Evolutionary conservation across 2,329 filamentous ascomycete genomes (phyloP).

Genomic region (Diaporthe caulivora): DNA sequence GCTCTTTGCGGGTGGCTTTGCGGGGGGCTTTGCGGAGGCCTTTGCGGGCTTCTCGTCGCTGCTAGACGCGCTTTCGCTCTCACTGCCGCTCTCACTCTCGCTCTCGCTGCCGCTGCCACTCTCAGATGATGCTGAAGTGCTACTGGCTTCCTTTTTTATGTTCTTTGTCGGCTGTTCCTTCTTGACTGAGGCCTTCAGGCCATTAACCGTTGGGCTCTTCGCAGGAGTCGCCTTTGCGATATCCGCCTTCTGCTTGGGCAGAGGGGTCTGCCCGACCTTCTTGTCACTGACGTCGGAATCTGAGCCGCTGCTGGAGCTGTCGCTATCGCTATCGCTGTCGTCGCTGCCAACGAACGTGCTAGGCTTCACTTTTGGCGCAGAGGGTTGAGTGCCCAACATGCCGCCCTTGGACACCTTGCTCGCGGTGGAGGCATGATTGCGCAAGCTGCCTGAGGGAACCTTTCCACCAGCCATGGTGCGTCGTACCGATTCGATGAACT

Average conservation of each 20-base stretch:
- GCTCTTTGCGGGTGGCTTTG: constrained; percentile 33
- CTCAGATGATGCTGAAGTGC: constrained; percentile 34
- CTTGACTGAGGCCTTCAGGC: constrained; percentile 31
- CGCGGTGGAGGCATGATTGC: constrained; percentile 39
- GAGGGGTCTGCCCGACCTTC: constrained; percentile 45
- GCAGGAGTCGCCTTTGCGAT: constrained; percentile 28
- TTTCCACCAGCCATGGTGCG: constrained; percentile 36
- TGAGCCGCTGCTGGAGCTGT: constrained; percentile 48
- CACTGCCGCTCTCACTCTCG: constrained; percentile 8
- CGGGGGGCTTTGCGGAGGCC: constrained; percentile 32
- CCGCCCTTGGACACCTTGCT: constrained; percentile 24
- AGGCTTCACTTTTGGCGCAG: constrained; percentile 49
- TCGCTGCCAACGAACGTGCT: constrained; percentile 47
- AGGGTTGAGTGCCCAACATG: constrained; percentile 36
- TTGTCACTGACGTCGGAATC: constrained; percentile 49
- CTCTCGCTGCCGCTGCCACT: constrained; percentile 24
- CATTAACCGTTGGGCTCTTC: constrained; percentile 38
- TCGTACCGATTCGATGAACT: background rate
- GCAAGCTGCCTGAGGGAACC: constrained; percentile 34
- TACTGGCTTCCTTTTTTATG: constrained; percentile 41
- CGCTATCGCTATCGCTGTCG: constrained; percentile 40
- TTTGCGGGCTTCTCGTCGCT: constrained; percentile 42
- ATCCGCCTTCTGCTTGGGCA: constrained; percentile 34
- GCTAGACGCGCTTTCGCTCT: constrained; percentile 34
- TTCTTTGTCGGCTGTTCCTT: constrained; percentile 32